Percentiles rank a stretch among this genome's conserved stretches.
Conservation (phyloP, 805 yeast genomes). For the Wickerhamiella hasegawae region DNA sequence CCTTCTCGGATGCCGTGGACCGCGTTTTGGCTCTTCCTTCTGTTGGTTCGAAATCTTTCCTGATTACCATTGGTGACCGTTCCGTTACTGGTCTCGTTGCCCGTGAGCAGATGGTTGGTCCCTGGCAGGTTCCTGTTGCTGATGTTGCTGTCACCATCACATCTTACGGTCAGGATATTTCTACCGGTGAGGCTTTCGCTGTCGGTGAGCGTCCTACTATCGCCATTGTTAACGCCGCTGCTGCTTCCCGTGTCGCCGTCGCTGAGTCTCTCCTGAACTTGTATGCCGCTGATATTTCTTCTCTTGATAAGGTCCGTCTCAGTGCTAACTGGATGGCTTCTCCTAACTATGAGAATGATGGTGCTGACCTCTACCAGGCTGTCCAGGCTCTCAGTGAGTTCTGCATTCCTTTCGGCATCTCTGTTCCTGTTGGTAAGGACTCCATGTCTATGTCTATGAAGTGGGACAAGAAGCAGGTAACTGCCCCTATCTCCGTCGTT, state of each 20-base stretch:
- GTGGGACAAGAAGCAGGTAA: constrained; percentile 74
- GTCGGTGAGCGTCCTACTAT: constrained; percentile 92
- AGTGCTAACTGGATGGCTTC: constrained; percentile 99
- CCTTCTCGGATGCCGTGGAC: constrained; percentile 47
- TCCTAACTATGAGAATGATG: constrained; percentile 89
- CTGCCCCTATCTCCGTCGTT: constrained; percentile 85
- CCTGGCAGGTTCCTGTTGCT: constrained; percentile 99
- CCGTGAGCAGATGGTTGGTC: constrained; percentile 97
- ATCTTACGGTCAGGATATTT: constrained; percentile 57
- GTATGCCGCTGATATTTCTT: constrained; percentile 74
- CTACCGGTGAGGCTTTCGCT: constrained; percentile 95
- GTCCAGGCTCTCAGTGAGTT: constrained; percentile 94
- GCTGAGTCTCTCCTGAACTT: constrained; percentile 86
- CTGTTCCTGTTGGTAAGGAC: constrained; percentile 97
- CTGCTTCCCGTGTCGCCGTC: constrained; percentile 88
- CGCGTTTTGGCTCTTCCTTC: constrained; percentile 82
- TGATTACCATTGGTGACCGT: constrained; percentile 97
- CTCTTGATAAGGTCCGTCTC: constrained; percentile 58
- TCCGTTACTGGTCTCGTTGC: constrained; percentile 94
- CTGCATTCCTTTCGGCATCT: constrained; percentile 81
- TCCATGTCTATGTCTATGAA: constrained; percentile 99
- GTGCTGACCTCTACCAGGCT: constrained; percentile 86
- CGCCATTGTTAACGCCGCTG: constrained; percentile 76
- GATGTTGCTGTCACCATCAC: constrained; percentile 95
- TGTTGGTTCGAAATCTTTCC: constrained; percentile 87